Evolutionary conservation across 345 rosid species (phyloP), one percentile per base, ranked within the genome.

Genomic region (Microcos paniculata): DNA sequence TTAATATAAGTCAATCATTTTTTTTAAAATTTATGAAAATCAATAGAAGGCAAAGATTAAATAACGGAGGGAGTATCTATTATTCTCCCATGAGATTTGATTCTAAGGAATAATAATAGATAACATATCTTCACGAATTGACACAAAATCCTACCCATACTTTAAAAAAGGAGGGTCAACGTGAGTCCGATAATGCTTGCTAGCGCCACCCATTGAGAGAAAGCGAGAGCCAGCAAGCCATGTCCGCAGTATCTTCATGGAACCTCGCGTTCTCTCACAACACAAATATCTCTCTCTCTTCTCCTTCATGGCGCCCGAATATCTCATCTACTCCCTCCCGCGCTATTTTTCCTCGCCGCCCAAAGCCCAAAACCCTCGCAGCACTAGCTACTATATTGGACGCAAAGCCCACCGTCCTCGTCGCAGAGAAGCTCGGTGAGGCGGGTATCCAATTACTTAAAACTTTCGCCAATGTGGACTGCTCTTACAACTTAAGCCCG

Each of bases 401-500:
- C 10, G 83, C 84, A 26, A 87, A 84, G 46, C 89, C 89, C 26
- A 87, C 87, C 56, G 82, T 87, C 72, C 84, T 85, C 28, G 89
- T 87, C 6, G 77, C 89, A 16, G 90, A 87, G 80, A 85, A 85
- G 83, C 87, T 87, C 24, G 87, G 85, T 0, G 82, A 85, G 1
- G 81, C 86, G 0, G 90, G 90, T 58, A 67, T 87, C 1, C 63
- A 85, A 24, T 70, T 85, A 0, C 73, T 87, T 1, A 85, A 76
- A 49, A 75, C 71, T 52, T 82, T 72, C 70, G 84, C 90, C 31
- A 84, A 87, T 56, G 89, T 87, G 19, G 90, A 87, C 58, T 87
- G 89, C 81, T 85, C 90, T 0, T 85, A 84, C 55, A 85, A 87
- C 79, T 80, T 87, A 13, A 82, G 82, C 51, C 78, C 84, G 5